These are phyloP conservation scores for Yarrowia bubula DNA, from an alignment of 805 yeast genomes.

Conservation along the genomic window DNA sequence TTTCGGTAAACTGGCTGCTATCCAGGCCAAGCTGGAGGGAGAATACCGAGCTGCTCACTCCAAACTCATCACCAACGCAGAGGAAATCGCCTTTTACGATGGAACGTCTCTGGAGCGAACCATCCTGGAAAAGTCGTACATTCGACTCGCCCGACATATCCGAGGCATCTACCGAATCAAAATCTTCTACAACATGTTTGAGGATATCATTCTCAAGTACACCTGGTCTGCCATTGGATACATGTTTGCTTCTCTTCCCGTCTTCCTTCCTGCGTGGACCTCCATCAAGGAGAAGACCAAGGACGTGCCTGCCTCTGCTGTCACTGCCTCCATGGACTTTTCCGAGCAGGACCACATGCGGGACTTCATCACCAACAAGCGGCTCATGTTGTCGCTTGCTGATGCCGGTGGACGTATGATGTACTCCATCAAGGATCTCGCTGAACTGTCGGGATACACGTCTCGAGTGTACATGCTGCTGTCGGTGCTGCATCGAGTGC, in stretches of 20 bases:
- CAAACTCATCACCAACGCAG: conserved; percentile 82
- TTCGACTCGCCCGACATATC: conserved; percentile 54
- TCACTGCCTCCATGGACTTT: conserved; percentile 31
- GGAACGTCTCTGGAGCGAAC: conserved; percentile 77
- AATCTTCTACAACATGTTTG: conserved; percentile 68
- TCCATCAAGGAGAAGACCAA: conserved; percentile 36
- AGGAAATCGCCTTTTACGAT: conserved; percentile 91
- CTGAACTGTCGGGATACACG: conserved; percentile 88
- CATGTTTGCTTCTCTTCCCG: conserved; percentile 84
- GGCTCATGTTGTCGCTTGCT: conserved; percentile 84
- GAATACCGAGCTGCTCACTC: conserved; percentile 83
- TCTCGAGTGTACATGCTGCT: conserved; percentile 77
- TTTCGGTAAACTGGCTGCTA: conserved; percentile 72
- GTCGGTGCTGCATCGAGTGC: conserved; percentile 77
- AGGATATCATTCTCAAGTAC: conserved; percentile 83
- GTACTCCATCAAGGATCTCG: conserved; percentile 90
- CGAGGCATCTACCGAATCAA: conserved; percentile 55
- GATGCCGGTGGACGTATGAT: conserved; percentile 93
- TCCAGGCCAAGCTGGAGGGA: conserved; percentile 78
- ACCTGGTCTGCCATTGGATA: conserved; percentile 97
- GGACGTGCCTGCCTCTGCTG: conserved; percentile 34
- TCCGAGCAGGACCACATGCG: conserved; percentile 57
- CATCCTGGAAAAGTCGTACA: conserved; percentile 60
- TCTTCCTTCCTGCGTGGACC: conserved; percentile 55
- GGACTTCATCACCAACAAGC: conserved; percentile 84